A percentile compares a stretch with the other conserved stretches of the same genome.
Conservation (phyloP, 805 yeast genomes). For the Pichia nanzhaoensis region DNA sequence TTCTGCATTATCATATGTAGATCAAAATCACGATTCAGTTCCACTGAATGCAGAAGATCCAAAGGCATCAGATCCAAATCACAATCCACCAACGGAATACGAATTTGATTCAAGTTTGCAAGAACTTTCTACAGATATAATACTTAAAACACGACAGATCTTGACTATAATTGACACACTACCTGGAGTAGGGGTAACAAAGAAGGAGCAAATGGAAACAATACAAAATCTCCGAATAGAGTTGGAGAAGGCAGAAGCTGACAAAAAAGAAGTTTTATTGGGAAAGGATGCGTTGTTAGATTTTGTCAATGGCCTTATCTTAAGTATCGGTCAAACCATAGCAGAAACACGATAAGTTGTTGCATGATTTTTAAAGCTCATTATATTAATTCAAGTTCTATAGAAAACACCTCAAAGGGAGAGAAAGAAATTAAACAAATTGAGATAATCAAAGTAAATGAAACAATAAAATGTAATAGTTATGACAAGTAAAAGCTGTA, state of each 20-base stretch:
- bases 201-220: slow-evolving; percentile 59
- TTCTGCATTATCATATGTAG: slow-evolving; percentile 73
- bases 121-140: slow-evolving; percentile 80
- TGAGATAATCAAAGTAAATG: no score
- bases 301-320: slow-evolving; percentile 60
- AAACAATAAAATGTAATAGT: no score
- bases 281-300: slow-evolving; percentile 58
- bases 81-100: slow-evolving; percentile 35
- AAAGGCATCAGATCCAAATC: slow-evolving; percentile 56
- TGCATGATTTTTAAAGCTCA: no score
- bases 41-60: slow-evolving; percentile 43
- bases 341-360: slow-evolving; percentile 33
- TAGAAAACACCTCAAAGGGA: no score
- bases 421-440: no score
- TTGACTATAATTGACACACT: slow-evolving; percentile 77
- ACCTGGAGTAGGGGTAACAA: slow-evolving; percentile 89
- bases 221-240: slow-evolving; percentile 59
- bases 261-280: slow-evolving; percentile 48
- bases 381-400: no score
- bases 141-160: slow-evolving; percentile 80
- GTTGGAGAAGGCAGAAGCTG: slow-evolving; percentile 51
- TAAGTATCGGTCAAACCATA: slow-evolving; percentile 51
- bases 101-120: slow-evolving; percentile 44
- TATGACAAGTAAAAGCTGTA: no score
- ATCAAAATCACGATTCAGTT: slow-evolving; percentile 61